Percentiles rank a stretch among this genome's conserved stretches.
Conservation (phyloP, 2,329 filamentous ascomycete genomes). For the Verticillium nonalfalfae region DNA sequence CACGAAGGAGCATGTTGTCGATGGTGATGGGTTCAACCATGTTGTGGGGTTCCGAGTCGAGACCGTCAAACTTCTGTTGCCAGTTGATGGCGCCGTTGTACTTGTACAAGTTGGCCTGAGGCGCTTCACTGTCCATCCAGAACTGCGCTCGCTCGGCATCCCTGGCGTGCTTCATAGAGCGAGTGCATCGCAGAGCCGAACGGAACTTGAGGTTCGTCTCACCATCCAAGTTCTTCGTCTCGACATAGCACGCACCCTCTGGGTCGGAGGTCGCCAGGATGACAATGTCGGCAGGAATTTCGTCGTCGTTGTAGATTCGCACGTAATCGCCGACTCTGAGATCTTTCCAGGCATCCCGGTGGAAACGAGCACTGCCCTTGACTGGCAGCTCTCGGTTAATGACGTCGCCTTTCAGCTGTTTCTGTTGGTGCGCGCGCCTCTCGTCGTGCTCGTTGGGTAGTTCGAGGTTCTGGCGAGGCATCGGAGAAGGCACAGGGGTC, state of each 20-base stretch:
- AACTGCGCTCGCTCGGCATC: slow-evolving; percentile 92
- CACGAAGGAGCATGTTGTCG: slow-evolving; percentile 90
- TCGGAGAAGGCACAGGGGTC: slow-evolving; percentile 86
- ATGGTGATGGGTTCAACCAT: slow-evolving; percentile 93
- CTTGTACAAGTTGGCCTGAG: slow-evolving; percentile 90
- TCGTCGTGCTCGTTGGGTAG: slow-evolving; percentile 29
- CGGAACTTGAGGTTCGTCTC: slow-evolving; percentile 97
- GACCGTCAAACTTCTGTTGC: slow-evolving; percentile 63
- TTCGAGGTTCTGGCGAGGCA: slow-evolving; percentile 37
- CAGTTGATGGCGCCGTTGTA: slow-evolving; percentile 89
- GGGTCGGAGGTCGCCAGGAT: slow-evolving; percentile 89
- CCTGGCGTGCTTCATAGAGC: slow-evolving; percentile 75
- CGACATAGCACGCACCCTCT: slow-evolving; percentile 93
- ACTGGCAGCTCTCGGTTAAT: slow-evolving; percentile 64
- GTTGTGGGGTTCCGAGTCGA: slow-evolving; percentile 56
- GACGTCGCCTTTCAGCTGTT: slow-evolving; percentile 48
- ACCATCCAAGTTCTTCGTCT: slow-evolving; percentile 96
- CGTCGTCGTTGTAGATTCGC: slow-evolving; percentile 92
- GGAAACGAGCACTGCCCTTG: slow-evolving; percentile 74
- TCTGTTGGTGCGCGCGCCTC: slow-evolving; percentile 28
- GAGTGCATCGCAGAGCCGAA: slow-evolving; percentile 80
- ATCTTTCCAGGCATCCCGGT: slow-evolving; percentile 92
- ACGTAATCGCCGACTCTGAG: slow-evolving; percentile 94
- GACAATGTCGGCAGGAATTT: slow-evolving; percentile 88
- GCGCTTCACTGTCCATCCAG: slow-evolving; percentile 79